These are phyloP conservation scores for Epichloe coenophiala DNA, from an alignment of 2,329 filamentous ascomycete genomes.

Conservation along the genomic window DNA sequence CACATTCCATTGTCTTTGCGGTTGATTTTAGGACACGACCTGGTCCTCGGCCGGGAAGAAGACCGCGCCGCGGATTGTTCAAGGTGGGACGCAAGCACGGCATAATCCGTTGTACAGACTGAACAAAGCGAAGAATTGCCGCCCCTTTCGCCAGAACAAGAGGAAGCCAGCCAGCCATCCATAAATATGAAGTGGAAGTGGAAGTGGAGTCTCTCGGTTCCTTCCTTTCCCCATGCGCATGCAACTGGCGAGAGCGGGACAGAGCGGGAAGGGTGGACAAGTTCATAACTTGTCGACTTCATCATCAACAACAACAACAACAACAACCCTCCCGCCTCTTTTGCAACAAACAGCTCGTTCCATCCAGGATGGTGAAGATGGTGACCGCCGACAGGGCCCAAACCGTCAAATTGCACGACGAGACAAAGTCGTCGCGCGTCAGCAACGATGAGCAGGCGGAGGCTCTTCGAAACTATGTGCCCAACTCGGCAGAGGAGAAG, in stretches of 20 bases:
- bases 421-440: neutral
- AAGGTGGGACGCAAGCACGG: too few species aligned
- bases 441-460: conserved; percentile 12
- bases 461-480: conserved; percentile 15
- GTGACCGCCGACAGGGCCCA: neutral
- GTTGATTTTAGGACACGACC: too few species aligned
- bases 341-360: neutral
- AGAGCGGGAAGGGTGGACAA: too few species aligned
- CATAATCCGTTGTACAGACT: too few species aligned
- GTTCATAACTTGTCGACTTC: too few species aligned
- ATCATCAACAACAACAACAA: too few species aligned
- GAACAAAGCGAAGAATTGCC: neutral
- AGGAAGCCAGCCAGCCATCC: neutral
- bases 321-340: too few species aligned
- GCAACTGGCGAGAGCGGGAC: too few species aligned
- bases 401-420: neutral
- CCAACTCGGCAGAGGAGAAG: conserved; percentile 15
- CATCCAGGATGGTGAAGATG: neutral
- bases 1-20: neutral
- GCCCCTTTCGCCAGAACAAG: neutral
- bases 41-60: neutral
- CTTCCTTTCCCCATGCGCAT: too few species aligned
- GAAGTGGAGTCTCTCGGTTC: too few species aligned
- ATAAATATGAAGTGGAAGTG: too few species aligned
- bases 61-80: too few species aligned